Evolutionary conservation across 1,284 basidiomycete genomes (phyloP), one percentile per base, ranked within the genome.

Genomic region (Ceratobasidium sp.): DNA sequence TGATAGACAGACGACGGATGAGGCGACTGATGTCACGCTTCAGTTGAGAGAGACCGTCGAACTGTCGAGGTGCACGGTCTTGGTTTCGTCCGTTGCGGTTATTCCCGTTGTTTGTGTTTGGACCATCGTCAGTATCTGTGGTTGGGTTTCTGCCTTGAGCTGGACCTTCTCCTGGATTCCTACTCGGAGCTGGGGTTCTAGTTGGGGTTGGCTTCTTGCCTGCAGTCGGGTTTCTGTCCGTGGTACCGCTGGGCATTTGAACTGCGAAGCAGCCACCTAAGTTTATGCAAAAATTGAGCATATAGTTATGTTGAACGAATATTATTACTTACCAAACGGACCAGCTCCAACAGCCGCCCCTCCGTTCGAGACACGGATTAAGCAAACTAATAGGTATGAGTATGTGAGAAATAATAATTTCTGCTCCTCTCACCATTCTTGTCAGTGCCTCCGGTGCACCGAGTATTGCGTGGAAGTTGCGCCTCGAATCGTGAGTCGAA

Each of bases 1-100:
- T 74, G 49, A 74, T 74, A 5, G 69, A 74, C 28, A 74, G 37
- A 47, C 69, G 69, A n/a, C 69, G 69, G 33, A 74, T 31, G 69
- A 74, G 58, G 33, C 69, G 69, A 13, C 23, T 35, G 37, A 74
- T 74, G 11, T 74, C 31, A 28, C 69, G 69, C 33, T 74, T 74
- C 45, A 74, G 58, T 28, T 63, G 58, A 23, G 58, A 63, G 33
- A 74, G 35, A 26, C 63, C 69, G 33, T 63, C 53, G 39, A 47
- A 74, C 8, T 60, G 69, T 47, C 33, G 56, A 17, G 63, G 17
- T 33, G 11, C 42, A 37, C 23, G 23, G 45, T 63, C 58, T 15
- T 39, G 53, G 28, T 45, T 74, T 11, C 31, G 31, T 15, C 60
- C 37, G 2, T 33, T 33, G 15, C 56, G 37, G 31, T 31, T 49